Percentiles rank a stretch among this genome's conserved stretches.
Conservation (phyloP, 2,329 filamentous ascomycete species). For the Gnomoniopsis sp. region DNA sequence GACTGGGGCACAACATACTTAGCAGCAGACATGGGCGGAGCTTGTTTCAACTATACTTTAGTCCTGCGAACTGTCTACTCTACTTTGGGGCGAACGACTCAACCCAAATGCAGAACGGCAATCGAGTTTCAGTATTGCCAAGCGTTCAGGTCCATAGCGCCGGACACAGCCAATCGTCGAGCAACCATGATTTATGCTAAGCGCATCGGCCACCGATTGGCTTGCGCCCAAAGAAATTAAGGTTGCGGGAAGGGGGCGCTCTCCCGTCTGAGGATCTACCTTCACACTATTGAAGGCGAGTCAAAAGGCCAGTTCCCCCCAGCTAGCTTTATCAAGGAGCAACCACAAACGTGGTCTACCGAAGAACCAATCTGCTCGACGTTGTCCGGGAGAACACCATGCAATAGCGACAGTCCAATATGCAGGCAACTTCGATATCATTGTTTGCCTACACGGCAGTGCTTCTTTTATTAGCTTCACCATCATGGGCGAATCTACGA, state of each 20-base stretch:
- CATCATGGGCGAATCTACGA: not conserved
- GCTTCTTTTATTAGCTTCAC: not conserved
- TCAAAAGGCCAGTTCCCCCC: not conserved
- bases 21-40: no score
- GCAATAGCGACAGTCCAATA: not conserved
- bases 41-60: no score
- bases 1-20: no score
- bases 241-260: not conserved
- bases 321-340: not conserved
- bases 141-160: no score
- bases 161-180: no score
- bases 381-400: not conserved
- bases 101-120: no score
- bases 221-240: not conserved
- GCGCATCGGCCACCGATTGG: not conserved
- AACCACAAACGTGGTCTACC: not conserved
- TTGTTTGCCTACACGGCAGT: not conserved
- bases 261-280: not conserved
- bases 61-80: no score
- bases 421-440: not conserved
- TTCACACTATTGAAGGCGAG: not conserved
- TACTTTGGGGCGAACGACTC: no score
- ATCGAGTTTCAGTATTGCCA: no score
- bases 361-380: not conserved
- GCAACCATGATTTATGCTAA: no score